Evolutionary conservation across 78 protist genomes (phyloP), one percentile per base, ranked within the genome.

Genomic region (Mastigamoeba balamuthi): DNA sequence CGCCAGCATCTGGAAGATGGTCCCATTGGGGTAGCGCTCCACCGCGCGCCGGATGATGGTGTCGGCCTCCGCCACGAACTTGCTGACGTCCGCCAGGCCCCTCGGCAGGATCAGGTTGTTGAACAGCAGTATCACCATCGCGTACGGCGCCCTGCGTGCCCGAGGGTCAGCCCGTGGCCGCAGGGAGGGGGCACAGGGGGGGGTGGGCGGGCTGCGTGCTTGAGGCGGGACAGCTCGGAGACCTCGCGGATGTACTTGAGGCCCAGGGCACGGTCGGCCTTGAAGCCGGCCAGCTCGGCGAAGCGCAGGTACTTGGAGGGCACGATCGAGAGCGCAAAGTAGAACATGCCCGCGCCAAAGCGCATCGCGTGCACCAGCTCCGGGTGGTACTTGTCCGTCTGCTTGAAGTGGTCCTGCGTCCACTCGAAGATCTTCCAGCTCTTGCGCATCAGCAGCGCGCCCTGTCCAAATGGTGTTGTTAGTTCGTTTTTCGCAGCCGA

Each of bases 381-480:
- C 3, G 48, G 37, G 23, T 43, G 33, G 69, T 81, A 81, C 23
- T 81, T 38, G 35, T 75, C 80, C 29, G 63, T 73, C 41, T 81
- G 69, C 23, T 67, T 74, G 8, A 81, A 75, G 37, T 81, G 79
- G 29, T 66, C 70, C 27, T 72, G 42, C 1, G 76, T 40, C 2
- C 73, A 76, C 43, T 81, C 86, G 72, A 81, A 81, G 30, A 67
- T 40, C 66, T 81, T 81, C 86, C 86, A 81, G 76, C 86, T 81
- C 65, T 68, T 74, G 63, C 86, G 58, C 17, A 48, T 17, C 58
- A 25, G 58, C 58, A 48, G 58, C 17, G 58, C 58, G n/a, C n/a
- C n/a, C n/a, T n/a, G n/a, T n/a, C n/a, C n/a, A n/a, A n/a, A n/a
- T n/a, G n/a, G n/a, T n/a, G n/a, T n/a, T n/a, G n/a, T n/a, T n/a